Evolutionary conservation across 2,329 filamentous ascomycete species (phyloP).

Genomic region (Sporothrix globosa): DNA sequence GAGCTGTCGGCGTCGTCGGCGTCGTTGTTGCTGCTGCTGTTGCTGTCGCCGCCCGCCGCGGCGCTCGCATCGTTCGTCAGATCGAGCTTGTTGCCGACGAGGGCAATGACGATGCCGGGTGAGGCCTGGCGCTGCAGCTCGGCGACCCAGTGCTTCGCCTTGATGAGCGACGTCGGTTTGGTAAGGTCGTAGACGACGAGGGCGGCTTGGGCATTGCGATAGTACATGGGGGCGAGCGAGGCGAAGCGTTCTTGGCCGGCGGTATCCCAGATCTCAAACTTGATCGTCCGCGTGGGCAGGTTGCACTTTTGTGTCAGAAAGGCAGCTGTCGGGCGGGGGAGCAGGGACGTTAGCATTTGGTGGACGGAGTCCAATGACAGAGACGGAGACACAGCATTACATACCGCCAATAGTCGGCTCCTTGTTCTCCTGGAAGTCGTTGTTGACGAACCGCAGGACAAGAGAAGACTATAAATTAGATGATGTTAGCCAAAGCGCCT

Average conservation of each 20-base stretch:
- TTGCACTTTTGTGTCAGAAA: slow-evolving; percentile 99
- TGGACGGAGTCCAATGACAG: slow-evolving; percentile 12
- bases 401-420: slow-evolving; percentile 97
- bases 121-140: slow-evolving; percentile 95
- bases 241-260: slow-evolving; percentile 97
- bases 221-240: slow-evolving; percentile 97
- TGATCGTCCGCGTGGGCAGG: slow-evolving; percentile 87
- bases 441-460: slow-evolving; percentile 97
- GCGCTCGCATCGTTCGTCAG: slow-evolving; percentile 67
- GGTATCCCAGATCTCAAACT: slow-evolving; percentile 97
- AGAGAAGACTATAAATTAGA: slow-evolving; percentile 75
- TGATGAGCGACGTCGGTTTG: slow-evolving; percentile 90
- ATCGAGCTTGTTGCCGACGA: slow-evolving; percentile 97
- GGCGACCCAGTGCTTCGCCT: slow-evolving; percentile 98
- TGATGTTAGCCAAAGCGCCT: background rate
- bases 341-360: background rate
- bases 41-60: slow-evolving; percentile 48
- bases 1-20: slow-evolving; percentile 70
- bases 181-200: slow-evolving; percentile 99
- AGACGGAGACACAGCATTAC: slow-evolving; percentile 39
- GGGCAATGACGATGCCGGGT: slow-evolving; percentile 92
- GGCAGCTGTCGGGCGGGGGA: slow-evolving; percentile 64
- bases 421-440: slow-evolving; percentile 99
- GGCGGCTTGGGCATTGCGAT: slow-evolving; percentile 96
- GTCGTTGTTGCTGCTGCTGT: slow-evolving; percentile 44